Base-by-base conservation (phyloP, 2,329 filamentous ascomycete species). In the Botrytis galanthina region DNA sequence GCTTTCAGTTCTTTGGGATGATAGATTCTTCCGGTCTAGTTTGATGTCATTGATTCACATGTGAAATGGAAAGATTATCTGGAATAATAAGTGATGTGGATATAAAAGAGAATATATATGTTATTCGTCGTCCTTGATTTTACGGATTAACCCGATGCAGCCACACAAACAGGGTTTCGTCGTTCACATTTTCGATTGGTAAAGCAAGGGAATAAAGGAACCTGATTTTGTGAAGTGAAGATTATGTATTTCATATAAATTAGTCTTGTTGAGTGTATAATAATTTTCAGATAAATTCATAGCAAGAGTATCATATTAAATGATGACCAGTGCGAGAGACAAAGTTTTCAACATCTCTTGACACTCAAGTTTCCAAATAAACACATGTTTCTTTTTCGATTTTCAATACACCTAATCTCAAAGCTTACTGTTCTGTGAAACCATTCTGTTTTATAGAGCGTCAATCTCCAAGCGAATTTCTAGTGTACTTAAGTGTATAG, bases 341-440 rank as follows among this genome's bases (percentile, higher is more conserved):
- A 29, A 29, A 29, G 1, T 18, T 14, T 57, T 54, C 6, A 8
- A 18, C 3, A 0, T 57, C n/a, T 57, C n/a, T 1, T 0, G 7
- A 18, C 9, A 57, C 14, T 0, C 7, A 57, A 57, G 51, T 4
- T 4, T 29, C 4, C 2, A 57, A 18, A 18, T 2, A 18, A 14
- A n/a, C 0, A 4, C 0, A 29, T 4, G 16, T 0, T 0, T 0
- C 0, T 0, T 46, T 18, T 6, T 29, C 4, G 6, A 18, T 10
- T 0, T 29, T 1, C 5, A 12, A 9, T 18, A 16, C 18, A 18
- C 51, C 32, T 14, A 32, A 57, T 18, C 14, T 18, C 5, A n/a
- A 29, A 16, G 51, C 26, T 54, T 1, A 1, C 3, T 54, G 12
- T 16, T 54, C n/a, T 18, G n/a, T 4, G 1, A 16, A 3, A 16